Conservation (phyloP, 441 rosid genomes). For the Mallotus japonicus region DNA sequence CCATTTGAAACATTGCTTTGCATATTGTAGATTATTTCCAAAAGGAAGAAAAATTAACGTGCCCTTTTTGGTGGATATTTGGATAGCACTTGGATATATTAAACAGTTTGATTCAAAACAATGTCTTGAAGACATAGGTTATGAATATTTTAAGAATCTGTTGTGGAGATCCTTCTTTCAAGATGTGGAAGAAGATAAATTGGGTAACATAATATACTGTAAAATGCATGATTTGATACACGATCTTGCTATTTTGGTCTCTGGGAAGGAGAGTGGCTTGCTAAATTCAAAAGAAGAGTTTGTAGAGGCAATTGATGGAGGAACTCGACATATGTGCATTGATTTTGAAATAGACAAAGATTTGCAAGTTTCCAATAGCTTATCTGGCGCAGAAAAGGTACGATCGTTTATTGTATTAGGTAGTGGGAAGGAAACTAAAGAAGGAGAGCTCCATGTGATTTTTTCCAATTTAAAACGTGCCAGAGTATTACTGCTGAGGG, state of each 20-base stretch:
- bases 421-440: neutral
- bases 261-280: neutral
- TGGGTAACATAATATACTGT: constrained; percentile 2
- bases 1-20: constrained; percentile 31
- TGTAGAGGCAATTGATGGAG: neutral
- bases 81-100: too few relatives aligned
- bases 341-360: too few relatives aligned
- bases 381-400: neutral
- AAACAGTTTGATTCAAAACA: too few relatives aligned
- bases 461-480: constrained; percentile 11
- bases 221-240: constrained; percentile 35
- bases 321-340: neutral
- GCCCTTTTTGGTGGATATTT: too few relatives aligned
- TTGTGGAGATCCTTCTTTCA: constrained; percentile 29
- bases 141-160: constrained; percentile 6
- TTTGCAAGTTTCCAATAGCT: neutral
- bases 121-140: constrained; percentile 7
- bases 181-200: constrained; percentile 11
- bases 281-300: neutral
- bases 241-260: constrained; percentile 29
- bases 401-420: neutral
- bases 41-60: constrained; percentile 2
- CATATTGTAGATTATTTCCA: constrained; percentile 24
- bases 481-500: constrained; percentile 3
- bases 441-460: neutral